A percentile compares a stretch with the other conserved stretches of the same genome.
These are phyloP conservation scores for Plenodomus lindquistii DNA, from an alignment of 2,329 filamentous ascomycete species.

Conservation along the genomic window DNA sequence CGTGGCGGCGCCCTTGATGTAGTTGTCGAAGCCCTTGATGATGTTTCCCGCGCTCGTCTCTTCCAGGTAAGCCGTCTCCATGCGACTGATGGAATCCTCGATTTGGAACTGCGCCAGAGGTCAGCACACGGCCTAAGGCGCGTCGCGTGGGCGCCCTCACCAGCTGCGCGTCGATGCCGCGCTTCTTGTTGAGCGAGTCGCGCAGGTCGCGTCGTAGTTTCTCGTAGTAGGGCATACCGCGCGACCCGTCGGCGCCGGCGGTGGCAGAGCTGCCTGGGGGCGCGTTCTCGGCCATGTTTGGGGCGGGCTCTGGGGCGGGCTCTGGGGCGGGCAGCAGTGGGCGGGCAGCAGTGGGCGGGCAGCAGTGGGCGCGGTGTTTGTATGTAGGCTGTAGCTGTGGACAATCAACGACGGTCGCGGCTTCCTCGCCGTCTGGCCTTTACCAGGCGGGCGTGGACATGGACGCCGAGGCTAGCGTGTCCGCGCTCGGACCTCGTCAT, in stretches of 20 bases:
- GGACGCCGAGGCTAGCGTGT: constrained; percentile 22
- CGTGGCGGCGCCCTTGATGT: constrained; percentile 82
- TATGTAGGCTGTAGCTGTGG: neutral
- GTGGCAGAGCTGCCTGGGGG: constrained; percentile 43
- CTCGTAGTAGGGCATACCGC: constrained; percentile 70
- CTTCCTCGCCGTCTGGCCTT: constrained; percentile 4
- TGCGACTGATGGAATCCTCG: constrained; percentile 82
- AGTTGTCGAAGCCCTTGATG: constrained; percentile 96
- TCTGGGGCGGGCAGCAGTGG: no score
- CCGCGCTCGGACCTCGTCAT: constrained; percentile 16
- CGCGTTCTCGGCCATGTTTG: constrained; percentile 55
- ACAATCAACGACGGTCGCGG: constrained; percentile 3
- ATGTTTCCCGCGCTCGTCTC: constrained; percentile 87
- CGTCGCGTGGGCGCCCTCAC: constrained; percentile 43
- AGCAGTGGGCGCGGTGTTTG: neutral
- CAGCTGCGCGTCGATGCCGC: constrained; percentile 63
- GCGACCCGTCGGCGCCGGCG: constrained; percentile 50
- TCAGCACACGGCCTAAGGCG: constrained; percentile 16
- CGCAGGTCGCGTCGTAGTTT: constrained; percentile 69
- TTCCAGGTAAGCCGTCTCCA: constrained; percentile 88
- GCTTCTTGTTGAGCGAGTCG: constrained; percentile 68
- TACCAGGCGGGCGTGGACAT: constrained; percentile 15
- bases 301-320: no score
- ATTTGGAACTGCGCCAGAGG: constrained; percentile 53
- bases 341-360: neutral